These are phyloP conservation scores for Aspergillus avenaceus DNA, from an alignment of 495 filamentous ascomycete genomes.

Conservation along the genomic window DNA sequence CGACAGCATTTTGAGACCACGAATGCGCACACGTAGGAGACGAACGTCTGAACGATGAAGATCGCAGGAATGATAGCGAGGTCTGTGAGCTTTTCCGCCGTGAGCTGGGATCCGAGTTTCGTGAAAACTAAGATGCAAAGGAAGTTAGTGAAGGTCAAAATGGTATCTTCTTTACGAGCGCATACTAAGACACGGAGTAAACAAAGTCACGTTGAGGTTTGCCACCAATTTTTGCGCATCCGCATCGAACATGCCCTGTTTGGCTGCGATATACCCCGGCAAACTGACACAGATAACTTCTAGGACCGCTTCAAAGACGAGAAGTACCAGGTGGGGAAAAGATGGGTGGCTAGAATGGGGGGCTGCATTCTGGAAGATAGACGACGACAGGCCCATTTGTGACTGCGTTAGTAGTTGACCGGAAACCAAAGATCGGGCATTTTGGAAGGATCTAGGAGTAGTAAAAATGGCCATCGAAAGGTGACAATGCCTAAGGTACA, in stretches of 20 bases:
- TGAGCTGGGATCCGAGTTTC: slow-evolving; percentile 94
- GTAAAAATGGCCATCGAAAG: slow-evolving; percentile 49
- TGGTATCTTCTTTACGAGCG: too few species aligned
- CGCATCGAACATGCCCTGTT: slow-evolving; percentile 85
- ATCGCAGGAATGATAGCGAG: slow-evolving; percentile 91
- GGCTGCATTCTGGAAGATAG: slow-evolving; percentile 19
- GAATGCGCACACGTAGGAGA: slow-evolving; percentile 75
- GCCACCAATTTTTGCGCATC: slow-evolving; percentile 94
- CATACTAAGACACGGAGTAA: slow-evolving; percentile 95
- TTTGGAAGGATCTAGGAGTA: slow-evolving; percentile 62
- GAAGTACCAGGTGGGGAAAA: slow-evolving; percentile 69
- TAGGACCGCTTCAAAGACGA: slow-evolving; percentile 94
- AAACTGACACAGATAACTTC: slow-evolving; percentile 94
- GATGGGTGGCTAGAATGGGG: slow-evolving; percentile 55
- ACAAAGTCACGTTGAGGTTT: slow-evolving; percentile 88
- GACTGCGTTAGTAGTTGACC: slow-evolving; percentile 28
- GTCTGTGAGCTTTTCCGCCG: slow-evolving; percentile 81
- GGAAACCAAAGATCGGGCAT: slow-evolving; percentile 36
- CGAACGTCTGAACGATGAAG: slow-evolving; percentile 77
- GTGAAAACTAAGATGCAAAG: slow-evolving; percentile 71
- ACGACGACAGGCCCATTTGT: slow-evolving; percentile 28
- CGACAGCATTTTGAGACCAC: slow-evolving; percentile 67
- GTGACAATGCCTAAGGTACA: neutral
- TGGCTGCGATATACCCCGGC: slow-evolving; percentile 91
- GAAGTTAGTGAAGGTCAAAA: slow-evolving; percentile 1